These are phyloP conservation scores for Xylaria flabelliformis DNA, from an alignment of 495 filamentous ascomycete genomes.

Conservation along the genomic window DNA sequence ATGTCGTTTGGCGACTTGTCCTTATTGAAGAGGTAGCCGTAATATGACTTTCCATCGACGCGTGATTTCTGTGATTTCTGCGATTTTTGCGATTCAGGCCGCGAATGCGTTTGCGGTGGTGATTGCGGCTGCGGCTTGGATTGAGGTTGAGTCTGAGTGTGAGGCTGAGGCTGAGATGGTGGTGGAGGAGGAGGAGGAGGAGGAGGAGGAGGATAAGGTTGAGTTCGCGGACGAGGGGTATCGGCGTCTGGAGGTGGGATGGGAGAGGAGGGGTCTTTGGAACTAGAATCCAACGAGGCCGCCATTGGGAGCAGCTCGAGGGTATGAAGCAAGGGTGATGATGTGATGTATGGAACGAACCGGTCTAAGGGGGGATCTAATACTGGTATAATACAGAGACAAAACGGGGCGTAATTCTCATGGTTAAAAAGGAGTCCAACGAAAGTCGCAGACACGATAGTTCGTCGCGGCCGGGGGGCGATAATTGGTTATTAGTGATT, in stretches of 20 bases:
- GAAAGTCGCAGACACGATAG: conserved; percentile 17
- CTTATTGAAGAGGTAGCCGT: conserved; percentile 82
- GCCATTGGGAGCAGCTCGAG: conserved; percentile 32
- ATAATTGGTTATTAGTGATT: conserved; percentile 15
- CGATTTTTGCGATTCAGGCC: conserved; percentile 5
- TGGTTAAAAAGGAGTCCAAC: conserved; percentile 13
- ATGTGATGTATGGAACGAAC: background rate
- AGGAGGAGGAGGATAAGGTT: conserved; percentile 21
- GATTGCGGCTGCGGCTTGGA: conserved; percentile 15
- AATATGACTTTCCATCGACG: conserved; percentile 58
- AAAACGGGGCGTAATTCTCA: conserved; percentile 3
- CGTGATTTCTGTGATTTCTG: conserved; percentile 11
- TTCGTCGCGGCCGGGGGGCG: background rate
- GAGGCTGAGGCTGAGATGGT: background rate
- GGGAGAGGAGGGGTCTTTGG: conserved; percentile 29
- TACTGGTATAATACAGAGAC: background rate
- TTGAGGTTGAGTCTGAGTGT: conserved; percentile 17
- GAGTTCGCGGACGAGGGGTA: conserved; percentile 19
- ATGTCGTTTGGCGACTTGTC: conserved; percentile 79
- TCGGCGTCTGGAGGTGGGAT: conserved; percentile 13
- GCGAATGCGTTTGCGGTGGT: conserved; percentile 24
- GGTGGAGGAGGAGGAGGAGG: conserved; percentile 7
- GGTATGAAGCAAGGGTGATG: background rate
- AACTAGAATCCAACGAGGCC: conserved; percentile 27
- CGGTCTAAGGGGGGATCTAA: conserved; percentile 5